Evolutionary conservation across 1,139 yeast genomes (phyloP).

Genomic region (Lodderomyces parapsilosis): DNA sequence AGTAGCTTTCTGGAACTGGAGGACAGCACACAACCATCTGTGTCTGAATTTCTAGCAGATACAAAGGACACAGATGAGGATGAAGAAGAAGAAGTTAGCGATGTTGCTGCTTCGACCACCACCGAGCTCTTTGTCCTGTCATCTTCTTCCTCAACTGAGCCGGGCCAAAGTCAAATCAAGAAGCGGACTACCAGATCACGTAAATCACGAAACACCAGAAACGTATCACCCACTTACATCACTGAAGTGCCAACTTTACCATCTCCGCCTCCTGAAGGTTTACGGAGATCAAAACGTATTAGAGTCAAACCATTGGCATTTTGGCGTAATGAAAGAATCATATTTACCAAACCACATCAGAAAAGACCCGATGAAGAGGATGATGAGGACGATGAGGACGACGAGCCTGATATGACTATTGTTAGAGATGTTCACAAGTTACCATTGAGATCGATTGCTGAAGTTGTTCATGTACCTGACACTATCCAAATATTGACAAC

Average conservation of each 20-base stretch:
- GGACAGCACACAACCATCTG: neutral
- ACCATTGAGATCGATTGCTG: conserved; percentile 60
- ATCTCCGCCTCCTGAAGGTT: conserved; percentile 48
- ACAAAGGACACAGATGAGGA: conserved; percentile 2
- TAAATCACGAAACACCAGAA: neutral
- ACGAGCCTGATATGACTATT: conserved; percentile 35
- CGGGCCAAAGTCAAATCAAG: neutral
- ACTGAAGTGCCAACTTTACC: conserved; percentile 22
- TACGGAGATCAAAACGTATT: conserved; percentile 57
- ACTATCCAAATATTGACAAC: neutral
- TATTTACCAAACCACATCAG: conserved; percentile 48
- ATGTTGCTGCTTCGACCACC: neutral
- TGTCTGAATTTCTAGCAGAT: neutral
- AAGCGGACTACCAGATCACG: neutral
- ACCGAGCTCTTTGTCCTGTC: neutral
- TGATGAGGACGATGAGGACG: conserved; percentile 22
- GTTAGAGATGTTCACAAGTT: conserved; percentile 33
- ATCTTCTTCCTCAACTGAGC: neutral
- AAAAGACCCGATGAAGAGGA: conserved; percentile 16
- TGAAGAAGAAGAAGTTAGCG: conserved; percentile 3
- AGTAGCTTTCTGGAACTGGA: neutral
- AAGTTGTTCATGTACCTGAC: conserved; percentile 53
- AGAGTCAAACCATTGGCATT: conserved; percentile 74
- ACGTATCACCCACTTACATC: neutral
- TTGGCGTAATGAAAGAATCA: conserved; percentile 81